Evolutionary conservation across 192 early-diverging fungal genomes (phyloP), one percentile per base, ranked within the genome.

Genomic region (Backusella mclennaniae): DNA sequence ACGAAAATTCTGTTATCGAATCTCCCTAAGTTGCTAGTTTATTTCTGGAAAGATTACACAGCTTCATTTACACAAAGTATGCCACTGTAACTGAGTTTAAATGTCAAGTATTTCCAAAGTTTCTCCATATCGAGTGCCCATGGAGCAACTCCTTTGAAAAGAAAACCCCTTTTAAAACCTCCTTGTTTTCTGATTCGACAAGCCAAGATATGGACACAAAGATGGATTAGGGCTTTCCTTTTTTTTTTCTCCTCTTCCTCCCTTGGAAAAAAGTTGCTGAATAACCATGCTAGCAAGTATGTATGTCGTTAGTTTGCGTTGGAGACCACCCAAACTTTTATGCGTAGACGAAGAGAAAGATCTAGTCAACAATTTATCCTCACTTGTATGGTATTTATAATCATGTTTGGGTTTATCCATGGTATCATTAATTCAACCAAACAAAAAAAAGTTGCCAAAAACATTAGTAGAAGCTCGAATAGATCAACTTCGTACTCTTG

Each of bases 401-500:
- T 23, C 8, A 12, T 63, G 9, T 29, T 1, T 17, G 4, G 12
- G 42, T 44, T 17, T 44, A 41, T 41, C 11, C 39, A 11, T 41
- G 39, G 39, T 41, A 11, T 44, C 42, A 44, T 17, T 44, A 17
- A 44, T 14, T 44, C 15, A 17, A 19, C 42, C 42, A 53, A 53
- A 53, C 0, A 21, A 56, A 74, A 31, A 31, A 33, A 33, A 33
- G 73, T n/a, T 74, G 1, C 73, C 73, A 29, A 74, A 39, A 39
- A 71, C 71, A 8, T 41, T 73, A 11, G 59, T 78, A 19, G 66
- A 78, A 35, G 19, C 71, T 9, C 77, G 77, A 35, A 73, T 71
- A 19, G 66, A 73, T 67, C 42, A 66, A 26, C 41, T 78, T 38
- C 17, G 44, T 53, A 15, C n/a, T 0, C 56, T 78, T 8, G 71